These are phyloP conservation scores for Phytophthora litchii DNA, from an alignment of 352 stramenopile genomes.

Conservation along the genomic window DNA sequence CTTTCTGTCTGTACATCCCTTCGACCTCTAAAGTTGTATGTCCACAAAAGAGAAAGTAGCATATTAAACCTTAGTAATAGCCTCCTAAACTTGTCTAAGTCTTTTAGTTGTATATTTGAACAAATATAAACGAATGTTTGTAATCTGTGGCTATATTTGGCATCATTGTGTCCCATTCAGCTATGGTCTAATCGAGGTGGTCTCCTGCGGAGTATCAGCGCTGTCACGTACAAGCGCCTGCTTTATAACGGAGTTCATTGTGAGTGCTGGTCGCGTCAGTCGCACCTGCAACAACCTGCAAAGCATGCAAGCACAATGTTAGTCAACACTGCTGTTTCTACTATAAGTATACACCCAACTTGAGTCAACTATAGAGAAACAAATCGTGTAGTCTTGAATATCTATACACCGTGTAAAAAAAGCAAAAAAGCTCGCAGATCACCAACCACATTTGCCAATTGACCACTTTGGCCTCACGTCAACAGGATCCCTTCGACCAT, in stretches of 20 bases:
- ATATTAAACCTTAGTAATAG: no score
- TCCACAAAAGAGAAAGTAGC: no score
- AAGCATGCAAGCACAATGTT: constrained; percentile 1
- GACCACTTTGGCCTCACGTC: not conserved
- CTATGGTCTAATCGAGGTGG: not conserved
- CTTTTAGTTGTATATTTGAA: no score
- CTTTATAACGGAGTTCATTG: not conserved
- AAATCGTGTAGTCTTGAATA: not conserved
- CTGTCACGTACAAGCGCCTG: not conserved
- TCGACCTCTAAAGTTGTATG: no score
- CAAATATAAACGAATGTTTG: no score
- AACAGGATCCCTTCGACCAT: constrained; percentile 29
- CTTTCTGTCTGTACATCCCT: no score
- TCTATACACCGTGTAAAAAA: not conserved
- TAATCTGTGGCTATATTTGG: no score
- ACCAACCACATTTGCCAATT: constrained; percentile 24
- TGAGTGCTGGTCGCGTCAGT: constrained; percentile 11
- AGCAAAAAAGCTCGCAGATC: not conserved
- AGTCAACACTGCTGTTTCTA: not conserved
- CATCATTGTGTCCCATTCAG: not conserved
- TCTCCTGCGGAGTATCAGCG: not conserved
- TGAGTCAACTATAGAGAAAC: not conserved
- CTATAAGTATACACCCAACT: not conserved
- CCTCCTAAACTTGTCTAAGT: no score
- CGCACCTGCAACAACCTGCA: constrained; percentile 7